These are phyloP conservation scores for Microstroma glucosiphilum DNA, from an alignment of 1,284 basidiomycete species.

Conservation along the genomic window DNA sequence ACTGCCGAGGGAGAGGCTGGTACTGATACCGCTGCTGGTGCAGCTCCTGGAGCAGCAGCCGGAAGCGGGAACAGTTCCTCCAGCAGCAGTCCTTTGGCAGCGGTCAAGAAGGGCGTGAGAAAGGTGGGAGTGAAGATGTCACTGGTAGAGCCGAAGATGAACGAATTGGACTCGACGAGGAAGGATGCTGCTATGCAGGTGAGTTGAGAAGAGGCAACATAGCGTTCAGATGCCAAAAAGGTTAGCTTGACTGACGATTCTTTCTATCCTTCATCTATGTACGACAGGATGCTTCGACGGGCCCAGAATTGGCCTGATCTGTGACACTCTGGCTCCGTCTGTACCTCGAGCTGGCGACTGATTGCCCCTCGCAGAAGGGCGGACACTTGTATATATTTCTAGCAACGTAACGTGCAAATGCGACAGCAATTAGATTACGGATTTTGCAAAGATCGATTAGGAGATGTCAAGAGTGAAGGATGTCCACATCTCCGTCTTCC, in stretches of 20 bases:
- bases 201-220: not conserved
- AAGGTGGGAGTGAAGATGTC: constrained; percentile 36
- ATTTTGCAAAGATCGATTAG: not conserved
- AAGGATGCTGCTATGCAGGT: constrained; percentile 1
- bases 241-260: not conserved
- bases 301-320: no score
- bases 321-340: no score
- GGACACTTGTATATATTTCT: no score
- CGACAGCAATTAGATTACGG: constrained; percentile 1
- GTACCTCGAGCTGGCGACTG: no score
- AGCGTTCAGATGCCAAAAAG: not conserved
- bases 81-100: constrained; percentile 13
- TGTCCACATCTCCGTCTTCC: not conserved
- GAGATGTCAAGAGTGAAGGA: constrained; percentile 1
- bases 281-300: no score
- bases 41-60: not conserved
- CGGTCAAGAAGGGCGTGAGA: constrained; percentile 33
- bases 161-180: constrained; percentile 9
- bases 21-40: constrained; percentile 13
- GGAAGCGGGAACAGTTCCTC: not conserved
- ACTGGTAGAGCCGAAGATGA: constrained; percentile 25
- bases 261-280: not conserved
- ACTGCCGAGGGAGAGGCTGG: constrained; percentile 15
- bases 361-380: no score
- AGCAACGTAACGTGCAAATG: not conserved